These are phyloP conservation scores for Leishmania guyanensis DNA, from an alignment of 208 protist genomes.

Conservation along the genomic window DNA sequence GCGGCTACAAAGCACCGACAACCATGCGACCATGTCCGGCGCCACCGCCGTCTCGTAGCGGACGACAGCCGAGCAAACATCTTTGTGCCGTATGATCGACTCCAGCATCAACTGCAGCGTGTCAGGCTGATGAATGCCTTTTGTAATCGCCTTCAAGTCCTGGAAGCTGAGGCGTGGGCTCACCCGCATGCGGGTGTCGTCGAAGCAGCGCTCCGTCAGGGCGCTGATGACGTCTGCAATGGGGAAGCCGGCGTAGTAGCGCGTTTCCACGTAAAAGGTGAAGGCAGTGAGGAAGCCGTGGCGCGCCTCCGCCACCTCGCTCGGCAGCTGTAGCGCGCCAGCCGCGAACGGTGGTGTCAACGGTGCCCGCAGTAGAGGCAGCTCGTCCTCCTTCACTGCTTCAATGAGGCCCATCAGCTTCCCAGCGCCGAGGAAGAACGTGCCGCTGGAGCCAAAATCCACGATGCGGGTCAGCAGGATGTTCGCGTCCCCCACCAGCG, in stretches of 20 bases:
- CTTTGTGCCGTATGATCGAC: conserved; percentile 35
- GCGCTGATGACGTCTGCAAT: conserved; percentile 46
- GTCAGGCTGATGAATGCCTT: conserved; percentile 69
- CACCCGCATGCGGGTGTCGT: conserved; percentile 28
- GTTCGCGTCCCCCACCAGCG: conserved; percentile 77
- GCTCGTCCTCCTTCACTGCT: conserved; percentile 54
- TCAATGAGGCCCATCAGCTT: conserved; percentile 61
- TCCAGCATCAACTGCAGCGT: conserved; percentile 61
- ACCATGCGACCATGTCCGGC: conserved; percentile 50
- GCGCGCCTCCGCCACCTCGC: conserved; percentile 40
- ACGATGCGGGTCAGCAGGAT: conserved; percentile 62
- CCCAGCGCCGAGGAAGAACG: conserved; percentile 60
- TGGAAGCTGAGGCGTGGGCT: conserved; percentile 41
- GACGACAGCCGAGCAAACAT: conserved; percentile 39
- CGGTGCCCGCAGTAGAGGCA: conserved; percentile 41
- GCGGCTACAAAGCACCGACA: conserved; percentile 48
- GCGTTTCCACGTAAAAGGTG: conserved; percentile 71
- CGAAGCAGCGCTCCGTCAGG: conserved; percentile 47
- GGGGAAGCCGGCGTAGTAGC: conserved; percentile 71
- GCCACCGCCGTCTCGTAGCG: conserved; percentile 23
- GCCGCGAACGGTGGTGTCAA: background rate
- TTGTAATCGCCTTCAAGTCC: conserved; percentile 66
- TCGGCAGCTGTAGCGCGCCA: background rate
- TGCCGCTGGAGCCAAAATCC: conserved; percentile 49
- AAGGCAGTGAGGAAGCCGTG: conserved; percentile 60